phyloP scores from a whole-genome alignment of 441 rosid species.

The Theobroma grandiflorum region DNA sequence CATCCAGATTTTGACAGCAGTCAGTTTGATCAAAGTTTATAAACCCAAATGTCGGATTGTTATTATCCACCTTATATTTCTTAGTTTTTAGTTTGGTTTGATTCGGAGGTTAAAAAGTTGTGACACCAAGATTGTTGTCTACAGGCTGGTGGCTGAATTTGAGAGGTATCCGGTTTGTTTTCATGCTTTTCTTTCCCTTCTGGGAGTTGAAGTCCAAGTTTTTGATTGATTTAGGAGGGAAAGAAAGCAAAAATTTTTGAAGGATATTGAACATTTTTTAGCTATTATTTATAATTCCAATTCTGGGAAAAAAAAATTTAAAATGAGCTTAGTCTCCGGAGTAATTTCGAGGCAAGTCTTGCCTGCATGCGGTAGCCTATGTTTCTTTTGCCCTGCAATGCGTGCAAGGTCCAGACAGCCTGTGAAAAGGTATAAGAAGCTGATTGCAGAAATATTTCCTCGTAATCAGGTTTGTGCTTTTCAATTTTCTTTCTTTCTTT shows the following conservation, averaged over 20 bases:
- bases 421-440: constrained; percentile 98
- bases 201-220: constrained; percentile 52
- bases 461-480: constrained; percentile 66
- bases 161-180: constrained; percentile 33
- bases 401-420: constrained; percentile 98
- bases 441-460: constrained; percentile 87
- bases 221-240: constrained; percentile 57
- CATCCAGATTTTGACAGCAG: background rate
- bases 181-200: constrained; percentile 63
- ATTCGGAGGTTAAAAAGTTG: constrained; percentile 22
- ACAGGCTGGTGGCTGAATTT: constrained; percentile 49
- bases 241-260: constrained; percentile 38
- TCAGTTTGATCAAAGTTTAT: background rate
- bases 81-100: constrained; percentile 20
- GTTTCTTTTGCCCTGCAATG: constrained; percentile 87
- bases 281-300: background rate
- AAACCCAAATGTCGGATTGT: background rate
- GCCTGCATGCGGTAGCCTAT: constrained; percentile 94
- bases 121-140: constrained; percentile 29
- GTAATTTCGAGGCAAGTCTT: constrained; percentile 85
- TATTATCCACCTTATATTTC: background rate
- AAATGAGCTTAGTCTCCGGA: constrained; percentile 77
- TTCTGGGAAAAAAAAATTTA: constrained; percentile 1
- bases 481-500: background rate
- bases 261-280: constrained; percentile 2